phyloP scores from a whole-genome alignment of 306 rosid genomes.

The Cucurbita argyrosperma region DNA sequence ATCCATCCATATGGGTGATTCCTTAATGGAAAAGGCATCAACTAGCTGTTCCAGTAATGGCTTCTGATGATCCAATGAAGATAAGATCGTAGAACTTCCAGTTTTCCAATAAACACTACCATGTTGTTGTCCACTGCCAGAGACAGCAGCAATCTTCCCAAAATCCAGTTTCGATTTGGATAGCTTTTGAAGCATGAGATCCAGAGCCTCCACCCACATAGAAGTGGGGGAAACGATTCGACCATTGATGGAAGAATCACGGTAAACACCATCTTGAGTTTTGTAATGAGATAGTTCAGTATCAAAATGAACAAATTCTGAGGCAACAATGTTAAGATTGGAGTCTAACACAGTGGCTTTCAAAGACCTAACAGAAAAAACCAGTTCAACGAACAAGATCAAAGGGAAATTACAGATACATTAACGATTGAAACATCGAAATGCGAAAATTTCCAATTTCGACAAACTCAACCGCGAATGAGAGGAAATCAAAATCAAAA shows the following conservation, averaged over 20 bases:
- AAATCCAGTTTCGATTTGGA: conserved; percentile 46
- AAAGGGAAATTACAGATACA: background rate
- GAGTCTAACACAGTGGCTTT: conserved; percentile 85
- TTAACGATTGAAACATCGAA: background rate
- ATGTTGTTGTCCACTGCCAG: conserved; percentile 96
- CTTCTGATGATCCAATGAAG: conserved; percentile 51
- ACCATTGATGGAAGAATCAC: conserved; percentile 52
- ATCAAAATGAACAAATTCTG: conserved; percentile 68
- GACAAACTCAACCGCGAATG: background rate
- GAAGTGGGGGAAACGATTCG: conserved; percentile 86
- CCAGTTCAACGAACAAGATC: background rate
- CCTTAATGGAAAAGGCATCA: conserved; percentile 45
- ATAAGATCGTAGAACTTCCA: conserved; percentile 46
- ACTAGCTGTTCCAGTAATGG: conserved; percentile 46
- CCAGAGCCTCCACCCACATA: conserved; percentile 97
- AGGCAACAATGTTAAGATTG: conserved; percentile 47
- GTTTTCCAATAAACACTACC: conserved; percentile 91
- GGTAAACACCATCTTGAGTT: conserved; percentile 77
- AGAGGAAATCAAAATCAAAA: background rate
- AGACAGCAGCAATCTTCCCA: conserved; percentile 49
- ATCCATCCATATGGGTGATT: conserved; percentile 95
- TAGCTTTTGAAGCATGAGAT: conserved; percentile 56
- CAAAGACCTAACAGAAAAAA: conserved; percentile 47
- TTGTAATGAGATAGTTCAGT: conserved; percentile 77
- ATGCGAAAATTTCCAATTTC: background rate